A percentile compares a stretch with the other conserved stretches of the same genome.
These are phyloP conservation scores for Clavispora fructus DNA, from an alignment of 805 yeast genomes.

Conservation along the genomic window DNA sequence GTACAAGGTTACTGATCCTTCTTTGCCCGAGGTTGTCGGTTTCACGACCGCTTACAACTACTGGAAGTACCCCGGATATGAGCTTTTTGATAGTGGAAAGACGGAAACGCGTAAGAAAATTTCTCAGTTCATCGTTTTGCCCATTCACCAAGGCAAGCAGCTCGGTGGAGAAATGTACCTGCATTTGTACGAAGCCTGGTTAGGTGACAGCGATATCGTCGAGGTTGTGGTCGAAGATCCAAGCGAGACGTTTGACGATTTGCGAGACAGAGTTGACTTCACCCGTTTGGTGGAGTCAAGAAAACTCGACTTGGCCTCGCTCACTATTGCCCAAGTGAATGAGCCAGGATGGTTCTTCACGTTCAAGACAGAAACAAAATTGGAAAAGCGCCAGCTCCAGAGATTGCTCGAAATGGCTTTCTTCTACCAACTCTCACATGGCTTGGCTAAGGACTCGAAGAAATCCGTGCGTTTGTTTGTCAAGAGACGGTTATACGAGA, in stretches of 20 bases:
- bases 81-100: conserved; percentile 42
- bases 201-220: conserved; percentile 42
- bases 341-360: conserved; percentile 34
- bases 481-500: conserved; percentile 68
- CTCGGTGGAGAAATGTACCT: conserved; percentile 69
- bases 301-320: conserved; percentile 5
- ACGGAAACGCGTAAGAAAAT: conserved; percentile 59
- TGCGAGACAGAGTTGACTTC: conserved; percentile 80
- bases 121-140: conserved; percentile 80
- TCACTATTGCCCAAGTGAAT: conserved; percentile 4
- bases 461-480: conserved; percentile 53
- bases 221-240: conserved; percentile 95
- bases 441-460: conserved; percentile 19
- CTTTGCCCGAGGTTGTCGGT: conserved; percentile 54
- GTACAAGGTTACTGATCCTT: conserved; percentile 20
- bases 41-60: conserved; percentile 81
- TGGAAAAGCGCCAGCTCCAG: conserved; percentile 74
- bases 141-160: conserved; percentile 71
- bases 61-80: conserved; percentile 63
- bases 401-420: conserved; percentile 74
- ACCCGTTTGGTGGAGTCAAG: conserved; percentile 10
- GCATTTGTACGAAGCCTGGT: conserved; percentile 52
- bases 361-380: conserved; percentile 42
- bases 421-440: conserved; percentile 33
- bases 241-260: conserved; percentile 83